A percentile compares a stretch with the other conserved stretches of the same genome.
Evolutionary conservation across 2,329 filamentous ascomycete genomes (phyloP).

Genomic region (Fusarium tricinctum): DNA sequence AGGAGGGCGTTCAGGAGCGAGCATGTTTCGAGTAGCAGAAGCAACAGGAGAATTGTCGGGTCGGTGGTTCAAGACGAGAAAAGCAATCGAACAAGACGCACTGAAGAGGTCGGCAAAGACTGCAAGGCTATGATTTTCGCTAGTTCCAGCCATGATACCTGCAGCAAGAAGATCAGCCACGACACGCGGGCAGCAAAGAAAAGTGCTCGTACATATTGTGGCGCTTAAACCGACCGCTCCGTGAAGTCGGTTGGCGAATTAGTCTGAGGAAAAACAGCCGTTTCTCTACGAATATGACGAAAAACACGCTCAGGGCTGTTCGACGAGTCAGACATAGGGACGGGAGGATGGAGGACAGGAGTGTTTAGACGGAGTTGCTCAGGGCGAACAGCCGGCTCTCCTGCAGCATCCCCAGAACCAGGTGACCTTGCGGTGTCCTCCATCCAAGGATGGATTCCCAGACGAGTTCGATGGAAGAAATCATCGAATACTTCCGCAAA

Average conservation of each 20-base stretch:
- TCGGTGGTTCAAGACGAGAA: no score
- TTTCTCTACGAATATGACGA: constrained; percentile 9
- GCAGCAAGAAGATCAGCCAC: no score
- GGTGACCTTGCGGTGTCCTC: no score
- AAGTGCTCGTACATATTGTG: no score
- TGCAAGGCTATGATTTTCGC: no score
- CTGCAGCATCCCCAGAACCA: background rate
- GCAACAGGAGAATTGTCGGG: no score
- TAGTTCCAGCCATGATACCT: no score
- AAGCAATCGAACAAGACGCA: no score
- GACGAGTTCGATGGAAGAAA: constrained; percentile 5
- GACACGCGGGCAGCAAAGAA: no score
- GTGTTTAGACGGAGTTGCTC: background rate
- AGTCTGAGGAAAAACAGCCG: background rate
- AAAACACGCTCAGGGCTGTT: background rate
- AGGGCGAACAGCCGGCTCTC: background rate
- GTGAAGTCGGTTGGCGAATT: background rate
- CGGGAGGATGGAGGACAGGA: background rate
- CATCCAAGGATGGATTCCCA: constrained; percentile 21
- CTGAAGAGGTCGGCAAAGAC: no score
- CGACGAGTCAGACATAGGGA: background rate
- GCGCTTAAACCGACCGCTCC: background rate
- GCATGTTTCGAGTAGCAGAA: no score
- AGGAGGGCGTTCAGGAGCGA: no score
- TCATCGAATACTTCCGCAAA: background rate